Evolutionary conservation across 257 asterid genomes (phyloP), one percentile per base, ranked within the genome.

Genomic region (Salvia miltiorrhiza): DNA sequence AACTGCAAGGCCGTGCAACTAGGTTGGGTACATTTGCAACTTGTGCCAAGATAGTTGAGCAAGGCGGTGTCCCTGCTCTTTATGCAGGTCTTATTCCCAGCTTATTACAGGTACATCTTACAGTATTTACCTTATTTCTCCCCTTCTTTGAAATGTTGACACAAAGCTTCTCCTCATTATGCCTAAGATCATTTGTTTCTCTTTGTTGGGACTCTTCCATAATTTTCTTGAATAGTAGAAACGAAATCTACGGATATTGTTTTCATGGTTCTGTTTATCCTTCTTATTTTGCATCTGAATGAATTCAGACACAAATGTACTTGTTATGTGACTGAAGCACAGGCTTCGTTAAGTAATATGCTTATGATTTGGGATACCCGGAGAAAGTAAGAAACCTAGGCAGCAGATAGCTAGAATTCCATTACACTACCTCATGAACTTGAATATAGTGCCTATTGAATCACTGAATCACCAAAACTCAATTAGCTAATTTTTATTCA

Each of bases 51-150:
- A 82, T 88, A 53, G 86, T 90, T 24, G 97, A 93, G 74, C 85
- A 77, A 70, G 99, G 99, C 53, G 99, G 99, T 44, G 76, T 86
- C 55, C 92, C 94, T 55, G 94, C 92, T 72, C 96, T 93, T 58
- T 93, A 88, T 86, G 97, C 97, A 14, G 98, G 98, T 55, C 85
- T 93, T 23, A 0, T 84, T 65, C 98, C 98, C 63, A 93, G 98
- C 80, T 85, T 93, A 77, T 79, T 90, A 67, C 98, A 90, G 97
- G 98, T 92, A 86, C 45, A n/a, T 21, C 8, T 49, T 58, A 52
- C 13, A 7, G 9, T 45, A 37, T 56, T 41, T 60, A 23, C 7
- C 50, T 41, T 57, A 9, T 59, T 55, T 54, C 54, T 35, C 59
- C 40, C 50, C 30, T 21, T 12, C 9, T 28, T 57, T 0, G 47